These are phyloP conservation scores for Aspergillus transmontanensis DNA, from an alignment of 2,329 filamentous ascomycete species.

Conservation along the genomic window DNA sequence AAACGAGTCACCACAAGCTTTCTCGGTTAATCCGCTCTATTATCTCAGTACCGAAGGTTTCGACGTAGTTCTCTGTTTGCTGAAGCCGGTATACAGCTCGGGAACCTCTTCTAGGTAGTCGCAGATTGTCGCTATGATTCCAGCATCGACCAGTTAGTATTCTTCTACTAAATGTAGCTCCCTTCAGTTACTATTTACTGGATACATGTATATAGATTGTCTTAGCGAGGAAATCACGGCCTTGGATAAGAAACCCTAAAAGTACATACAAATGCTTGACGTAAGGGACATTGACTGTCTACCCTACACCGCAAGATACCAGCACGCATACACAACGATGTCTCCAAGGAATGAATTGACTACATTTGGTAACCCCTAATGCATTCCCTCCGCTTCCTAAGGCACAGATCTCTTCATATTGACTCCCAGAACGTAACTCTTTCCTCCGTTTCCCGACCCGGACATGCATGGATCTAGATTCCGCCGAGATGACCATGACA, in stretches of 20 bases:
- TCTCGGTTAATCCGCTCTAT: neutral
- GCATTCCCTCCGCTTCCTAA: neutral
- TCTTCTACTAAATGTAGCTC: too few species aligned
- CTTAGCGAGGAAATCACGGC: too few species aligned
- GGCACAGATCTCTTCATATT: neutral
- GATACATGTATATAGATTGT: neutral
- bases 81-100: neutral
- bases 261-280: neutral
- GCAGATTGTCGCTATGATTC: neutral
- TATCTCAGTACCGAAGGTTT: neutral
- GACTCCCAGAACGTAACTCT: neutral
- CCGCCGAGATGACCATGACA: neutral
- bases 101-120: neutral
- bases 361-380: neutral
- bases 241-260: neutral
- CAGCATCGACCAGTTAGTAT: neutral
- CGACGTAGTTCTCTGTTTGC: neutral
- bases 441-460: neutral
- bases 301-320: neutral
- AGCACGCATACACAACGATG: neutral
- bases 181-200: neutral
- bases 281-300: neutral
- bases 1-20: neutral
- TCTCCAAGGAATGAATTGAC: neutral
- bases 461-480: neutral